Percentiles rank a stretch among this genome's conserved stretches.
phyloP scores from a whole-genome alignment of 1,284 basidiomycete species.

The Agroathelia rolfsii region DNA sequence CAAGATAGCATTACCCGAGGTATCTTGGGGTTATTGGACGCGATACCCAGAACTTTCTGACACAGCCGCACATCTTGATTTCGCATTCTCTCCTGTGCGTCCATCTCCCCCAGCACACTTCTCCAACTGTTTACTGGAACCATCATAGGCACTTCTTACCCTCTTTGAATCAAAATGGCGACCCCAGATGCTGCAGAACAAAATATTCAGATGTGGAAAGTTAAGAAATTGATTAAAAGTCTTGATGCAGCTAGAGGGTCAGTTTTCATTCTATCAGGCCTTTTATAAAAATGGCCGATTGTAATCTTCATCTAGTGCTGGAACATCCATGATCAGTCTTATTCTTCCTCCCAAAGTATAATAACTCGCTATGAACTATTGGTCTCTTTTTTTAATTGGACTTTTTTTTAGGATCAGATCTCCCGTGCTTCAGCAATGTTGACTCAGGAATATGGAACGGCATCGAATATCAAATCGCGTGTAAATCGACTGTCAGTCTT shows the following conservation, averaged over 20 bases:
- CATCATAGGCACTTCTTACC: slow-evolving; percentile 15
- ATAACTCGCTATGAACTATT: slow-evolving; percentile 20
- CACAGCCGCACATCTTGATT: too few species aligned
- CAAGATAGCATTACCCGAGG: too few species aligned
- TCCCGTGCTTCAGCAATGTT: slow-evolving; percentile 92
- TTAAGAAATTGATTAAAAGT: slow-evolving; percentile 97
- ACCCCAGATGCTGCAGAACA: slow-evolving; percentile 76
- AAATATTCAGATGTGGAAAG: slow-evolving; percentile 93
- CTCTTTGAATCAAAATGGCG: slow-evolving; percentile 70
- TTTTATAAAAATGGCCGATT: slow-evolving; percentile 11
- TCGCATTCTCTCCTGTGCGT: too few species aligned
- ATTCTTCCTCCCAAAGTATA: slow-evolving; percentile 93
- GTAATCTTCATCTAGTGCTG: slow-evolving; percentile 50
- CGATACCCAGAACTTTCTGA: too few species aligned
- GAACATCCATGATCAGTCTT: slow-evolving; percentile 98
- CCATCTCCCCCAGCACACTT: too few species aligned
- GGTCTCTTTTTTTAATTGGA: slow-evolving; percentile 6
- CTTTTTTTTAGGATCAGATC: slow-evolving; percentile 73
- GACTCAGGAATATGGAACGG: slow-evolving; percentile 96
- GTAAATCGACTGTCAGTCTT: slow-evolving; percentile 97
- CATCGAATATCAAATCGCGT: slow-evolving; percentile 99
- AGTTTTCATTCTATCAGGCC: slow-evolving; percentile 15
- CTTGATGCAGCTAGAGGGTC: slow-evolving; percentile 88
- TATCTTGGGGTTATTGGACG: too few species aligned
- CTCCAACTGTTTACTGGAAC: too few species aligned